phyloP scores from a whole-genome alignment of 2,329 filamentous ascomycete genomes.

The Didymosphaeria variabile region DNA sequence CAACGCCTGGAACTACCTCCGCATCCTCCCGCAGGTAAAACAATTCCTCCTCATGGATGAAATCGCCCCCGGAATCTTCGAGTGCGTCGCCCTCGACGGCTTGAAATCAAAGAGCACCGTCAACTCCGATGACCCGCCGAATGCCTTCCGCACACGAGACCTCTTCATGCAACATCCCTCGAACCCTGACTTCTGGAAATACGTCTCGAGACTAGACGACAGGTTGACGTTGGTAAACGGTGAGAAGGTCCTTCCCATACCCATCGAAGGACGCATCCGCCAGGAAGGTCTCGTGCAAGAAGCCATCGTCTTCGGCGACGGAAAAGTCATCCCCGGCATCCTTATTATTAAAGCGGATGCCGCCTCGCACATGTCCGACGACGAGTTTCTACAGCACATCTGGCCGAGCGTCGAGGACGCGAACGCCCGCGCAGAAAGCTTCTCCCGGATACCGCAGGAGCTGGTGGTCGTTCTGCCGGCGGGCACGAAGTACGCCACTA shows the following conservation, averaged over 20 bases:
- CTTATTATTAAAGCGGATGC: constrained; percentile 62
- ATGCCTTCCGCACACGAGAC: constrained; percentile 60
- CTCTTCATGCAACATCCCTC: constrained; percentile 58
- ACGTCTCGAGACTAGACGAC: constrained; percentile 58
- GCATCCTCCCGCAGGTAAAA: constrained; percentile 51
- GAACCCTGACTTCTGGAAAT: constrained; percentile 57
- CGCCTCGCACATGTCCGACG: constrained; percentile 52
- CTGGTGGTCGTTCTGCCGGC: constrained; percentile 61
- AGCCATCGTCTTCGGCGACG: constrained; percentile 66
- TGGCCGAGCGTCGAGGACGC: constrained; percentile 62
- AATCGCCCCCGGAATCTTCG: constrained; percentile 51
- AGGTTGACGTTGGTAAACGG: constrained; percentile 59
- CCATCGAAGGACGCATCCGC: constrained; percentile 64
- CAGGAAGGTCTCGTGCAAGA: constrained; percentile 64
- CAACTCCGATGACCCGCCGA: constrained; percentile 55
- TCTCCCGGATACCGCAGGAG: constrained; percentile 62
- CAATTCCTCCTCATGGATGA: constrained; percentile 54
- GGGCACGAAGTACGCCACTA: constrained; percentile 59
- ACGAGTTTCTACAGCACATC: constrained; percentile 59
- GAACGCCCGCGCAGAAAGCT: constrained; percentile 61
- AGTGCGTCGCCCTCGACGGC: constrained; percentile 51
- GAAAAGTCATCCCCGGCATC: constrained; percentile 62
- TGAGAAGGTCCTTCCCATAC: constrained; percentile 60
- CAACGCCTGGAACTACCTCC: constrained; percentile 69
- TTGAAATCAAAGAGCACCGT: constrained; percentile 50